A percentile compares a stretch with the other conserved stretches of the same genome.
Conservation (phyloP, 768 basidiomycete genomes). For the Suillus subluteus region DNA sequence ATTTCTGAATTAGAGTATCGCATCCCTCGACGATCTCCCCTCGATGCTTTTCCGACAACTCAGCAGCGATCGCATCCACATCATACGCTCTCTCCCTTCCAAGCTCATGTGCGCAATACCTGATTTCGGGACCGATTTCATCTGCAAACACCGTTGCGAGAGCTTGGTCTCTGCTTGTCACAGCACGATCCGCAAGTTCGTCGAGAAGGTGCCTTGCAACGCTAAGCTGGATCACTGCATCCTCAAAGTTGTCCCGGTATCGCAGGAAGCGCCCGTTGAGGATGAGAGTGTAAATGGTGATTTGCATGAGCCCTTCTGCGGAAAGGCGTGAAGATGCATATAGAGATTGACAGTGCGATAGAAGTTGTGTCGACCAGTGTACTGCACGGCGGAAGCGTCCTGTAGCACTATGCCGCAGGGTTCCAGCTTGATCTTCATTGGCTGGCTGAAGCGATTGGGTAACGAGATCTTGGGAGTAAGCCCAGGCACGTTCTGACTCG, state of each 20-base stretch:
- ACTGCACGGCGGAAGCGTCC: constrained; percentile 81
- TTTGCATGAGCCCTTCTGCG: constrained; percentile 65
- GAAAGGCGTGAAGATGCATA: constrained; percentile 55
- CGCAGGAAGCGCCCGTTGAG: constrained; percentile 84
- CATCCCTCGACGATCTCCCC: constrained; percentile 67
- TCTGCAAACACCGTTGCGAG: constrained; percentile 84
- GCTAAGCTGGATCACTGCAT: constrained; percentile 73
- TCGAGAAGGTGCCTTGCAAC: constrained; percentile 78
- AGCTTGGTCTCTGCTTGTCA: constrained; percentile 85
- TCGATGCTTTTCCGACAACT: constrained; percentile 59
- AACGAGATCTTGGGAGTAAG: constrained; percentile 81
- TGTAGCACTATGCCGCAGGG: constrained; percentile 74
- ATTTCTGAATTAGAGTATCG: constrained; percentile 53
- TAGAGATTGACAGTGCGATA: constrained; percentile 73
- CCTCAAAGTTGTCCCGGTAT: constrained; percentile 74
- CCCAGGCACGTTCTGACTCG: constrained; percentile 92
- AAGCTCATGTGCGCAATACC: constrained; percentile 90
- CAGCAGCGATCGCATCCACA: constrained; percentile 71
- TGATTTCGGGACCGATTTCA: constrained; percentile 87
- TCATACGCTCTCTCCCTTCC: constrained; percentile 81
- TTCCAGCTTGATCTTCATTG: constrained; percentile 52
- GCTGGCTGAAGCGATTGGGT: constrained; percentile 53
- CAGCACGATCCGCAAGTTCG: constrained; percentile 61
- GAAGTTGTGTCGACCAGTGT: constrained; percentile 76
- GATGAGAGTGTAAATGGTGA: constrained; percentile 76